These are phyloP conservation scores for Nicotiana attenuata DNA, from an alignment of 257 asterid genomes.

Conservation along the genomic window DNA sequence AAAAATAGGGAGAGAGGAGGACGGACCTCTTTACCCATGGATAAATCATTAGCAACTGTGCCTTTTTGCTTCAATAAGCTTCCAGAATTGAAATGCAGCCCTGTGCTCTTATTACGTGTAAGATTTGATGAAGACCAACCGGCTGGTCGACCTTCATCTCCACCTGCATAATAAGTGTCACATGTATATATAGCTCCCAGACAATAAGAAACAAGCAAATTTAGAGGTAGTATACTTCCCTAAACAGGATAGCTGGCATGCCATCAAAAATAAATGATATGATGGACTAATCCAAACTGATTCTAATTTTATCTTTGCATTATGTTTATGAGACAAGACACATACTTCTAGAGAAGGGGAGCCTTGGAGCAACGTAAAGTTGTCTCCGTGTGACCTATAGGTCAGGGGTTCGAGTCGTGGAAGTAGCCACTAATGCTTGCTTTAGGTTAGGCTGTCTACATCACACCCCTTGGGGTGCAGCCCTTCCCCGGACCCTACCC, in stretches of 20 bases:
- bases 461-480: too few relatives aligned
- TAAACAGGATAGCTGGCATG: neutral
- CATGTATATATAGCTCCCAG: neutral
- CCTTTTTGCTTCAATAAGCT: slow-evolving; percentile 53
- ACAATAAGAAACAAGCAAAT: neutral
- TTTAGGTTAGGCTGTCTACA: too few relatives aligned
- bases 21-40: slow-evolving; percentile 52
- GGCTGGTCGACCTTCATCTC: slow-evolving; percentile 49
- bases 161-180: slow-evolving; percentile 39
- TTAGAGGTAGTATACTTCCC: neutral
- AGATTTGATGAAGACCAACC: slow-evolving; percentile 43
- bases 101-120: slow-evolving; percentile 37
- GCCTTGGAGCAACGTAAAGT: too few relatives aligned
- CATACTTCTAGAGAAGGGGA: too few relatives aligned
- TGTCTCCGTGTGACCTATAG: too few relatives aligned
- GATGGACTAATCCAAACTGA: neutral
- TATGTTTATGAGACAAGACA: neutral
- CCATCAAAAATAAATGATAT: neutral
- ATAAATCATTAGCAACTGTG: slow-evolving; percentile 37
- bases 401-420: too few relatives aligned
- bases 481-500: too few relatives aligned
- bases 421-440: too few relatives aligned
- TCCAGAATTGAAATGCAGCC: slow-evolving; percentile 42
- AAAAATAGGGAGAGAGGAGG: neutral
- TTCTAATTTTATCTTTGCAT: neutral